Conservation (phyloP, 73 alveolate species). For the Effrenium voratum region DNA sequence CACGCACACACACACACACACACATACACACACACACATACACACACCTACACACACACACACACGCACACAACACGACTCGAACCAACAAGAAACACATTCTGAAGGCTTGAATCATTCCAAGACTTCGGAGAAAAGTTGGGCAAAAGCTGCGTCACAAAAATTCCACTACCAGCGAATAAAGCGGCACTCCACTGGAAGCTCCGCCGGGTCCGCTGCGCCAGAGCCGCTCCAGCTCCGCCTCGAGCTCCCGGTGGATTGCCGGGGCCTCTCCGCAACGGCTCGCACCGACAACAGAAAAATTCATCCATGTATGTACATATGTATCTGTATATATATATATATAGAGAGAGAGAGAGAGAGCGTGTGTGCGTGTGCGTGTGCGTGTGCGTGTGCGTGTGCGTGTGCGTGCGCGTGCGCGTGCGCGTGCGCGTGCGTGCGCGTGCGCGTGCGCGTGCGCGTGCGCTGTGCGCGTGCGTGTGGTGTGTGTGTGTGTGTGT, state of each 20-base stretch:
- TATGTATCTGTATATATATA: background rate
- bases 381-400: constrained; percentile 30
- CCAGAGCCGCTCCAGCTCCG: constrained; percentile 80
- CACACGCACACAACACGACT: no score
- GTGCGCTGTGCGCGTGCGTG: background rate
- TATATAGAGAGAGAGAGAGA: no score
- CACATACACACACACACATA: no score
- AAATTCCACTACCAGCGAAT: no score
- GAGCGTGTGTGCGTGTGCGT: constrained; percentile 21
- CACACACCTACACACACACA: no score
- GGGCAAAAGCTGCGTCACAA: no score
- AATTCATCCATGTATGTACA: background rate
- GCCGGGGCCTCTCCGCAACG: background rate
- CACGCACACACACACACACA: no score
- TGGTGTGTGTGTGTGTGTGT: constrained; percentile 32
- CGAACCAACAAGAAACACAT: no score
- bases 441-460: constrained; percentile 11
- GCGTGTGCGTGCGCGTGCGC: constrained; percentile 21
- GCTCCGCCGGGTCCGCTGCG: constrained; percentile 16
- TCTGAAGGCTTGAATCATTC: no score
- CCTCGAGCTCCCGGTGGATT: constrained; percentile 37
- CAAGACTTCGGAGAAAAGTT: no score
- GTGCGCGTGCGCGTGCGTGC: constrained; percentile 14
- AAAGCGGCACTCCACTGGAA: no score
- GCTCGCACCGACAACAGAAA: background rate